Evolutionary conservation across 2,329 filamentous ascomycete species (phyloP).

Genomic region (Fusarium floridanum): DNA sequence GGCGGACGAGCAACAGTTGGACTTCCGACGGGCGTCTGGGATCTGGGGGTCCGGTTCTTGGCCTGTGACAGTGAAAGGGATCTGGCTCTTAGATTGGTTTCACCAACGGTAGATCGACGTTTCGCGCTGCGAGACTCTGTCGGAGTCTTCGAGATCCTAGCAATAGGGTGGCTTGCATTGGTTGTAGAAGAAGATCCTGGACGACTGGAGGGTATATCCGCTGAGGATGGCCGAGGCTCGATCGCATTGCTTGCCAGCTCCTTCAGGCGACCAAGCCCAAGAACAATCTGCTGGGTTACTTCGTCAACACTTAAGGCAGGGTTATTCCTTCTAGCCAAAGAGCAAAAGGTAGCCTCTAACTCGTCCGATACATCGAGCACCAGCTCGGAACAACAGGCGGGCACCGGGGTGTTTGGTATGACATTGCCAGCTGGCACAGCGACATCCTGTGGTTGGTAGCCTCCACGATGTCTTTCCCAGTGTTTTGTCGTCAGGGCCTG

Average conservation of each 20-base stretch:
- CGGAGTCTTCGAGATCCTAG: conserved; percentile 39
- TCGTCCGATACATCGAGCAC: conserved; percentile 61
- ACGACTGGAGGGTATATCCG: conserved; percentile 29
- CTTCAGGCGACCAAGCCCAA: conserved; percentile 42
- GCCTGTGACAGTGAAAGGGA: conserved; percentile 39
- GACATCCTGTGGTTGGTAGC: conserved; percentile 50
- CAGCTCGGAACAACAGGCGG: conserved; percentile 64
- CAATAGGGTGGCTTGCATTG: conserved; percentile 29
- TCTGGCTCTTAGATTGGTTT: conserved; percentile 23
- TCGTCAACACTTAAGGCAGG: conserved; percentile 57
- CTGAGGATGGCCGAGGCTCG: conserved; percentile 31
- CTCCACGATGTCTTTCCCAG: conserved; percentile 59
- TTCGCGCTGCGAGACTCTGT: conserved; percentile 30
- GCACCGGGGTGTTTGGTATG: conserved; percentile 48
- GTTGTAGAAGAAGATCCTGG: conserved; percentile 34
- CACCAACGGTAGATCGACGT: conserved; percentile 31
- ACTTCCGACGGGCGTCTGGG: conserved; percentile 42
- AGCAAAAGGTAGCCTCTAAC: conserved; percentile 64
- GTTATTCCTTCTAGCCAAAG: conserved; percentile 58
- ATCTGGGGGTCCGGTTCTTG: conserved; percentile 35
- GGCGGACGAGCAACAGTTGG: conserved; percentile 38
- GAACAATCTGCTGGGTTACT: conserved; percentile 62
- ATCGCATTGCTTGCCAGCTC: conserved; percentile 27
- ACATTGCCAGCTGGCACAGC: conserved; percentile 45
- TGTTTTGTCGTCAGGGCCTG: conserved; percentile 61